These are phyloP conservation scores for Calonectria pseudoreteaudii DNA, from an alignment of 2,329 filamentous ascomycete genomes.

Conservation along the genomic window DNA sequence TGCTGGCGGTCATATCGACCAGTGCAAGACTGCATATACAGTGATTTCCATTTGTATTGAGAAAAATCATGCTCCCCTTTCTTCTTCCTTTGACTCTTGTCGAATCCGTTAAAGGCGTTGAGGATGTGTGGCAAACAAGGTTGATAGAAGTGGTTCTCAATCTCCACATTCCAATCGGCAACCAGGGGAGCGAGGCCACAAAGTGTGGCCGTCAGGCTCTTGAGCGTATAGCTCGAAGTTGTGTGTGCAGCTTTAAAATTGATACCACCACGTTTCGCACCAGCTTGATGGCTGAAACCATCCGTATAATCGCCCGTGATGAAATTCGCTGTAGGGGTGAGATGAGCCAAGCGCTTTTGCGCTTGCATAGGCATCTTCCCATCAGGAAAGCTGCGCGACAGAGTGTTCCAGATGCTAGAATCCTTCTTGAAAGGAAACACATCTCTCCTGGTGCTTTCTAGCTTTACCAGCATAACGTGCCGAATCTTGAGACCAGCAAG, in stretches of 20 bases:
- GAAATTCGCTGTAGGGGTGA: slow-evolving; percentile 32
- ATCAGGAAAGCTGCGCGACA: slow-evolving; percentile 43
- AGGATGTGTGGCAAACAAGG: background rate
- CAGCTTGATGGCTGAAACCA: background rate
- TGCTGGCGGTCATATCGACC: background rate
- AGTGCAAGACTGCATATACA: background rate
- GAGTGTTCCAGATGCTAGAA: slow-evolving; percentile 48
- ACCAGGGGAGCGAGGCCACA: background rate
- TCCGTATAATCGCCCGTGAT: background rate
- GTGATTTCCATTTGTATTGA: background rate
- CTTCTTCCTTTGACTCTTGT: background rate
- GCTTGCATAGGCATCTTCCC: slow-evolving; percentile 45
- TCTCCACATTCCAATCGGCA: background rate
- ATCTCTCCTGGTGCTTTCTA: slow-evolving; percentile 57
- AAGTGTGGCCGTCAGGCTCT: background rate
- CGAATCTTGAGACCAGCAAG: slow-evolving; percentile 49
- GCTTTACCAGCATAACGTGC: slow-evolving; percentile 54
- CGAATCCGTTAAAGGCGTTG: background rate
- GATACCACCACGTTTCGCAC: background rate
- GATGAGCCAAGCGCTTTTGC: slow-evolving; percentile 32
- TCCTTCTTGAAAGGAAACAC: slow-evolving; percentile 56
- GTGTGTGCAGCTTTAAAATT: background rate
- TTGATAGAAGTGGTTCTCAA: background rate
- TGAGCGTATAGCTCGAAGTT: background rate
- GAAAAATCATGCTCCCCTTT: background rate